Conservation (phyloP, 2,329 filamentous ascomycete genomes). For the Lecanosticta acicola region DNA sequence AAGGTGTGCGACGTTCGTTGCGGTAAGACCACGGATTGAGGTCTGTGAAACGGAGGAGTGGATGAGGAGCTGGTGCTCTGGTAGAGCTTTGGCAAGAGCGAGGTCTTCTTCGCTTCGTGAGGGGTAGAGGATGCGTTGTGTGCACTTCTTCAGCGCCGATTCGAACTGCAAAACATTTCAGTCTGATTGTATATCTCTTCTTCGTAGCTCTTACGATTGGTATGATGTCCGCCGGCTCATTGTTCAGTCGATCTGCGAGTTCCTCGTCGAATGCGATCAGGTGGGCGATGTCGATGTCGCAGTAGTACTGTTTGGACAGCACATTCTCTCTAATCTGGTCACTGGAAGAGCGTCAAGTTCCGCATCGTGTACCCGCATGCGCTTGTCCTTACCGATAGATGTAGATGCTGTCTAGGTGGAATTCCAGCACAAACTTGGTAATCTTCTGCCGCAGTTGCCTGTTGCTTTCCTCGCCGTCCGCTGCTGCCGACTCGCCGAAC, state of each 20-base stretch:
- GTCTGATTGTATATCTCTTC: background rate
- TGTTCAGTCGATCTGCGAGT: constrained; percentile 80
- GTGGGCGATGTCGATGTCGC: constrained; percentile 92
- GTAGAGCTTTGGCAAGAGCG: constrained; percentile 38
- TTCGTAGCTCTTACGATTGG: constrained; percentile 61
- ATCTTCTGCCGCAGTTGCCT: constrained; percentile 67
- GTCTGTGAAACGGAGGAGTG: constrained; percentile 87
- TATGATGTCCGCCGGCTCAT: constrained; percentile 86
- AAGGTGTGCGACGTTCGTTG: constrained; percentile 86
- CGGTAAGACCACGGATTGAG: constrained; percentile 89
- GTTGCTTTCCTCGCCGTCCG: constrained; percentile 33
- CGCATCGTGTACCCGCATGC: background rate
- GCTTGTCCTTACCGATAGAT: constrained; percentile 69
- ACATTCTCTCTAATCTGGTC: constrained; percentile 95
- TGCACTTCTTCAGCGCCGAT: constrained; percentile 80
- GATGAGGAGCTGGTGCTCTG: constrained; percentile 88
- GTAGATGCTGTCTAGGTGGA: constrained; percentile 88
- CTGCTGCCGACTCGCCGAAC: constrained; percentile 47
- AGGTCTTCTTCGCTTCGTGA: constrained; percentile 61
- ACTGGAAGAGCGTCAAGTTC: constrained; percentile 47
- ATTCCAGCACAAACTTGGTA: constrained; percentile 86
- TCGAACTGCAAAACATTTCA: constrained; percentile 64
- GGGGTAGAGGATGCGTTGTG: constrained; percentile 87
- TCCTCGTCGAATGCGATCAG: constrained; percentile 95
- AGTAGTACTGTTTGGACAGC: constrained; percentile 87